A percentile compares a stretch with the other conserved stretches of the same genome.
Conservation (phyloP, 768 basidiomycete species). For the Serendipita sp. region DNA sequence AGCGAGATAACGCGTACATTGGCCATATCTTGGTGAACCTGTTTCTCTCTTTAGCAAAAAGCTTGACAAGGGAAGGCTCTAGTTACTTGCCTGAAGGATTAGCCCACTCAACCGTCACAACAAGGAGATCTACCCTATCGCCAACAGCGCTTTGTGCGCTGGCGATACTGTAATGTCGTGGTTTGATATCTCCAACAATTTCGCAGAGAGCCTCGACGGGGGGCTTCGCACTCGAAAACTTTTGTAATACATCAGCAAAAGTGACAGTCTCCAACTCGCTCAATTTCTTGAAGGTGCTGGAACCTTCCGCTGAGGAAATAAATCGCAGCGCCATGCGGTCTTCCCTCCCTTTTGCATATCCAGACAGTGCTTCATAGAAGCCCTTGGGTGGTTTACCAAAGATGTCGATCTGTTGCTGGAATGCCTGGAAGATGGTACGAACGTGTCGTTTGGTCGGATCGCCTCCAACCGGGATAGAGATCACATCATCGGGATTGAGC, state of each 20-base stretch:
- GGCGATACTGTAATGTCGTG: conserved; percentile 95
- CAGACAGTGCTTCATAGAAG: conserved; percentile 79
- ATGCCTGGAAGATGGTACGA: conserved; percentile 82
- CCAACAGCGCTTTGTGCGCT: conserved; percentile 91
- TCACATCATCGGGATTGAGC: conserved; percentile 56
- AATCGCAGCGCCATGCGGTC: conserved; percentile 76
- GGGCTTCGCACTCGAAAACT: conserved; percentile 64
- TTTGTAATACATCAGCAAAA: conserved; percentile 71
- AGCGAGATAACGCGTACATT: conserved; percentile 91
- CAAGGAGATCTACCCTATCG: conserved; percentile 80
- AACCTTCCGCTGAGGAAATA: conserved; percentile 85
- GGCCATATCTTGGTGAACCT: conserved; percentile 73
- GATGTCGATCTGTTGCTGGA: conserved; percentile 93
- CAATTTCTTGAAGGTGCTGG: conserved; percentile 85
- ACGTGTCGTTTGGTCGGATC: conserved; percentile 60
- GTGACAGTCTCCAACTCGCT: conserved; percentile 89
- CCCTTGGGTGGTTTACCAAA: conserved; percentile 93
- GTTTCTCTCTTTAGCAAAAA: conserved; percentile 4
- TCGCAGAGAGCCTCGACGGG: conserved; percentile 75
- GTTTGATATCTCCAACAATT: conserved; percentile 87
- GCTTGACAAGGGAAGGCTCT: background rate
- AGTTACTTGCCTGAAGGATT: conserved; percentile 55
- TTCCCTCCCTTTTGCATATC: conserved; percentile 47
- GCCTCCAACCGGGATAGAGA: conserved; percentile 62
- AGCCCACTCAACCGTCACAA: conserved; percentile 93